Percentiles rank a stretch among this genome's conserved stretches.
These are phyloP conservation scores for Jatropha multifida DNA, from an alignment of 441 rosid genomes.

Conservation along the genomic window DNA sequence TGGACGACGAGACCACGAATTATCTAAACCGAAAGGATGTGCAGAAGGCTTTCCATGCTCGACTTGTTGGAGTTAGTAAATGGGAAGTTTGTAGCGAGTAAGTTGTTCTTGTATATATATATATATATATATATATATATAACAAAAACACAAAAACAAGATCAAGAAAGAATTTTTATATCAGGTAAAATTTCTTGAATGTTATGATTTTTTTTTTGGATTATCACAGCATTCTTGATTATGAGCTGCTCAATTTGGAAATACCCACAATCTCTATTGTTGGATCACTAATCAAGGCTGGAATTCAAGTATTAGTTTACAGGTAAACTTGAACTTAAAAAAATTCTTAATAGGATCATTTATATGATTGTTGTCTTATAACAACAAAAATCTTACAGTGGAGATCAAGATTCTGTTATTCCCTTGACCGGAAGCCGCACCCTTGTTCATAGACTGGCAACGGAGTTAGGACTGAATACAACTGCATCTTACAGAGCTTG, in stretches of 20 bases:
- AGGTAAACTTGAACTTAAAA: slow-evolving; percentile 43
- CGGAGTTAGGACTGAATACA: slow-evolving; percentile 56
- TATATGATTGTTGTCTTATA: background rate
- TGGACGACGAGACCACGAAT: slow-evolving; percentile 84
- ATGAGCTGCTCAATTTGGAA: slow-evolving; percentile 75
- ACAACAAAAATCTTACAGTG: slow-evolving; percentile 39
- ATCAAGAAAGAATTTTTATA: background rate
- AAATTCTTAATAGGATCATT: background rate
- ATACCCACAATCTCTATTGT: slow-evolving; percentile 69
- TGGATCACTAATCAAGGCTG: slow-evolving; percentile 64
- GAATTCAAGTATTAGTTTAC: slow-evolving; percentile 82
- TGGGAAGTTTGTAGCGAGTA: slow-evolving; percentile 98
- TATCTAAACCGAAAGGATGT: slow-evolving; percentile 86
- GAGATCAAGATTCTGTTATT: slow-evolving; percentile 97
- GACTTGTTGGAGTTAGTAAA: slow-evolving; percentile 67
- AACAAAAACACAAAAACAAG: background rate
- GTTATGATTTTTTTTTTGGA: background rate
- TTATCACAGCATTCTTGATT: slow-evolving; percentile 70
- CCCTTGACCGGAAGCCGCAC: slow-evolving; percentile 90
- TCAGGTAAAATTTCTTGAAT: background rate
- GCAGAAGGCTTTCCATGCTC: slow-evolving; percentile 82
- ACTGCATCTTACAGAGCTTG: slow-evolving; percentile 85
- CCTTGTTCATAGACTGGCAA: slow-evolving; percentile 63
- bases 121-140: no score
- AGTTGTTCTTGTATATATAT: slow-evolving; percentile 5